Base-by-base conservation (phyloP, 2,329 filamentous ascomycete genomes). In the Paraphoma chrysanthemicola region DNA sequence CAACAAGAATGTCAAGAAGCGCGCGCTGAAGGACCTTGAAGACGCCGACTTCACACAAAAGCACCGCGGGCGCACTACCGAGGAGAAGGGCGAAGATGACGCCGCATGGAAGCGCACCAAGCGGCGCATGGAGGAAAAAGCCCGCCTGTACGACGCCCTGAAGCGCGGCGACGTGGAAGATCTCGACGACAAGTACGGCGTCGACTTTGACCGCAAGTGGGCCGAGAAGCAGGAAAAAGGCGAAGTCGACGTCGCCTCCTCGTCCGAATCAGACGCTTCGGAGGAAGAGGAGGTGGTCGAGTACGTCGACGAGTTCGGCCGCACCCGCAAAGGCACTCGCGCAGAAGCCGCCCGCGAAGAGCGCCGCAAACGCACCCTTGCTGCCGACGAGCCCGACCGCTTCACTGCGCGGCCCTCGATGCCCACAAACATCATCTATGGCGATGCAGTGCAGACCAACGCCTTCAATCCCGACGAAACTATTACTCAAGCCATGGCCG, bases 201-300 rank as follows among this genome's bases (percentile, higher is more conserved):
- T 99, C 2, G 94, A 99, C 79, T 99, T 99, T 76, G 95, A 98
- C 77, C 85, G 90, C 58, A 99, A 98, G 79, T 98, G 95, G 93
- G 92, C 90, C 0, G 91, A 96, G 71, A 80, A 81, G 23, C 81
- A 88, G 52, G 77, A 75, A 3, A 69, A 71, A 1, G 77, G 72
- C 51, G 78, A 81, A 55, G 59, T 79, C 6, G 76, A 75, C 2
- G 77, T 79, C 1, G 80, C 80, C 12, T 76, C 62, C 44, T 72
- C 58, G 12, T 72, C 73, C 1, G 78, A 79, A 2, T 70, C 67
- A 2, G 60, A 66, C 14, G 63, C 57, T 17, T 63, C 60, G n/a
- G 76, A 81, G 44, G 81, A 83, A 28, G 89, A 93, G 51, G 76
- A 91, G n/a, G 81, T 98, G 5, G 93, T n/a, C n/a, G n/a, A 97